These are phyloP conservation scores for Lachancea thermotolerans DNA, from an alignment of 805 yeast genomes.

Conservation along the genomic window DNA sequence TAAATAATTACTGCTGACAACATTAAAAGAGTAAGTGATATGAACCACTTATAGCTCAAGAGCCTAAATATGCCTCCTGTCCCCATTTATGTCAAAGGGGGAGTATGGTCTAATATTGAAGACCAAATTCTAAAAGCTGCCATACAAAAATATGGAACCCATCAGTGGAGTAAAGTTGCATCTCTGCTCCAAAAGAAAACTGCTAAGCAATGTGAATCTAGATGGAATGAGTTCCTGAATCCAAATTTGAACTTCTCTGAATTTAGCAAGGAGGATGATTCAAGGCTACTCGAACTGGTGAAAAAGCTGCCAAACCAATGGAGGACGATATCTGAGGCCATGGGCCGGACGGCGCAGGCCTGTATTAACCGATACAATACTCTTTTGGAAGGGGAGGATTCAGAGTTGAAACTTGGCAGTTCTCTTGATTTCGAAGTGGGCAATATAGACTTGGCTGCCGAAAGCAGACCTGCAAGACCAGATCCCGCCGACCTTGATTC, in stretches of 20 bases:
- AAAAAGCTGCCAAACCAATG: slow-evolving; percentile 84
- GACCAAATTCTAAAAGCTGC: slow-evolving; percentile 90
- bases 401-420: slow-evolving; percentile 34
- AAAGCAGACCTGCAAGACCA: slow-evolving; percentile 73
- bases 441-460: slow-evolving; percentile 64
- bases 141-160: slow-evolving; percentile 84
- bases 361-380: slow-evolving; percentile 81
- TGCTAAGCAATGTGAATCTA: slow-evolving; percentile 84
- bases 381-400: slow-evolving; percentile 44
- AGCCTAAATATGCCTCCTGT: slow-evolving; percentile 31
- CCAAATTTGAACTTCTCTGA: slow-evolving; percentile 58
- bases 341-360: slow-evolving; percentile 81
- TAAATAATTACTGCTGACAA: background rate
- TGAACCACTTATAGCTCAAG: background rate
- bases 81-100: slow-evolving; percentile 77
- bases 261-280: slow-evolving; percentile 78
- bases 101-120: slow-evolving; percentile 77
- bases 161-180: slow-evolving; percentile 91
- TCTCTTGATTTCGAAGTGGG: slow-evolving; percentile 37
- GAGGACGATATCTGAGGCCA: slow-evolving; percentile 77
- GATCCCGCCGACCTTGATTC: slow-evolving; percentile 76
- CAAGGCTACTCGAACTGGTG: slow-evolving; percentile 56
- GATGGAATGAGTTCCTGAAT: slow-evolving; percentile 86
- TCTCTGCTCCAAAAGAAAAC: slow-evolving; percentile 78
- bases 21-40: no score